A percentile compares a stretch with the other conserved stretches of the same genome.
Evolutionary conservation across 2,329 filamentous ascomycete genomes (phyloP).

Genomic region (Cercospora sp.): DNA sequence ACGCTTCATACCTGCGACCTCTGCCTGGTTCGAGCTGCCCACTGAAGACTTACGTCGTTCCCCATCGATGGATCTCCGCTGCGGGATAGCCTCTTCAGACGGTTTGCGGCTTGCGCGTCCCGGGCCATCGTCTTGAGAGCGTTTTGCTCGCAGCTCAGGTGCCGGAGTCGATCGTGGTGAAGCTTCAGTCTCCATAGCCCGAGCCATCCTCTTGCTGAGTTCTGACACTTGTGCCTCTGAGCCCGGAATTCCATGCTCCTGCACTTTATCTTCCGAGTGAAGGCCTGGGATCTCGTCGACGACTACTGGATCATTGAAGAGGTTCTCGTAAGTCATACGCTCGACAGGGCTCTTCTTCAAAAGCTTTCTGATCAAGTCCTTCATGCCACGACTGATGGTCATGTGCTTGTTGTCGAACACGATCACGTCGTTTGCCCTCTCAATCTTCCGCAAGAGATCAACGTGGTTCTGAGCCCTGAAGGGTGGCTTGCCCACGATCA

Average conservation of each 20-base stretch:
- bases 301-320: slow-evolving; percentile 65
- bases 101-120: slow-evolving; percentile 27
- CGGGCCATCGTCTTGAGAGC: slow-evolving; percentile 26
- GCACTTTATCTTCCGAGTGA: slow-evolving; percentile 35
- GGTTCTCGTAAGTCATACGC: slow-evolving; percentile 79
- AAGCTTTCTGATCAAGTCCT: slow-evolving; percentile 73
- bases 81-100: slow-evolving; percentile 31
- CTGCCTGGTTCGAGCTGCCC: slow-evolving; percentile 22
- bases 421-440: slow-evolving; percentile 82
- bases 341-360: slow-evolving; percentile 85
- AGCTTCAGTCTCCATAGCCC: slow-evolving; percentile 32
- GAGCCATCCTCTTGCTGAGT: slow-evolving; percentile 36
- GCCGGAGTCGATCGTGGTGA: slow-evolving; percentile 17
- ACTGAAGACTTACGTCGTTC: slow-evolving; percentile 33
- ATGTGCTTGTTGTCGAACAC: slow-evolving; percentile 57
- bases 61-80: slow-evolving; percentile 24
- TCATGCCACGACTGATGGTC: slow-evolving; percentile 72
- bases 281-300: slow-evolving; percentile 38
- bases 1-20: slow-evolving; percentile 33
- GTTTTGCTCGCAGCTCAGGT: slow-evolving; percentile 25
- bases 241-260: slow-evolving; percentile 23
- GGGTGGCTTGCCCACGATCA: slow-evolving; percentile 86
- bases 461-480: slow-evolving; percentile 94
- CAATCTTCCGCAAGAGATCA: slow-evolving; percentile 87
- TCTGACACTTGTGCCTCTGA: slow-evolving; percentile 34